Percentiles rank a stretch among this genome's conserved stretches.
These are phyloP conservation scores for Tetrahymena malaccensis DNA, from an alignment of 73 alveolate genomes.

Conservation along the genomic window DNA sequence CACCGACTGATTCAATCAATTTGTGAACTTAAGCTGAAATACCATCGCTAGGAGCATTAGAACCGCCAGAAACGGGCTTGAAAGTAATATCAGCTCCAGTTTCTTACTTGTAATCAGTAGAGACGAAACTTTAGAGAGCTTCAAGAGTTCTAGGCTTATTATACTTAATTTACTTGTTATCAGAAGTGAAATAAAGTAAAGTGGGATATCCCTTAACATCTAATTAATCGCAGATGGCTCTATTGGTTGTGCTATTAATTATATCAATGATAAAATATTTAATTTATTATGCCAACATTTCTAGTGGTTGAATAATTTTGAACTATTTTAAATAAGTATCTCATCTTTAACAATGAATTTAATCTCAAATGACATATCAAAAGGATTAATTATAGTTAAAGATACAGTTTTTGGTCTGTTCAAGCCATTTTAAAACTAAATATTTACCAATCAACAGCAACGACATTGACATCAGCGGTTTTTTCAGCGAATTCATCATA, in stretches of 20 bases:
- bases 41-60: background rate
- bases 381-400: background rate
- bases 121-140: background rate
- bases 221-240: background rate
- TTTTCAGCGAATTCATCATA: slow-evolving; percentile 4
- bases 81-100: background rate
- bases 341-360: no score
- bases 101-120: background rate
- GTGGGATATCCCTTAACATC: slow-evolving; percentile 17
- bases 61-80: background rate
- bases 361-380: background rate
- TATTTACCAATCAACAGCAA: background rate
- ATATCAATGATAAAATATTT: background rate
- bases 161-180: slow-evolving; percentile 4
- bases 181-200: background rate
- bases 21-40: background rate
- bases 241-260: background rate
- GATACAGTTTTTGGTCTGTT: background rate
- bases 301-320: background rate
- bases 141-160: slow-evolving; percentile 10
- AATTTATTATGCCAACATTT: background rate
- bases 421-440: background rate
- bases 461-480: background rate
- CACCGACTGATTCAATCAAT: background rate
- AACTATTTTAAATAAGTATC: no score